Base-by-base conservation (phyloP, 2,329 filamentous ascomycete species). In the Ophiostoma sp. region DNA sequence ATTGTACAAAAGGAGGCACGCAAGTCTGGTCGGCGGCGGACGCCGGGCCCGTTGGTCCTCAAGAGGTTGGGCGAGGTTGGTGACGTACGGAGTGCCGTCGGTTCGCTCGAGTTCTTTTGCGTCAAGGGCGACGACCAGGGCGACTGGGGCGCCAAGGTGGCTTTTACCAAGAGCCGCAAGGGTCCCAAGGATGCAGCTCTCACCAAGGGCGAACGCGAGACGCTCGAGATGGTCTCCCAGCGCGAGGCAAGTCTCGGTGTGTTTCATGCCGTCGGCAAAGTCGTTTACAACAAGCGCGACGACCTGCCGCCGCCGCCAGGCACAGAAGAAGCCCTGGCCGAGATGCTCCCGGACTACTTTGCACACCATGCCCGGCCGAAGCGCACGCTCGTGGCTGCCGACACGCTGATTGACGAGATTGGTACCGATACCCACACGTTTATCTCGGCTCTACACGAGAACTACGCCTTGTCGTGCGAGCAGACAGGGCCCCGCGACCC, bases 191-290 rank as follows among this genome's bases (percentile, higher is more conserved):
- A 89, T 63, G 81, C 82, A 9, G 82, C 84, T 3, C 82, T 97
- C 73, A 97, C 94, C 0, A 87, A 88, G 75, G 91, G 92, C 78
- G 96, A 98, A 80, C 85, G 89, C 74, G 92, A 97, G 75, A 95
- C 90, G 5, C 82, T 98, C 11, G 90, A 94, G 78, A 84, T 96
- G 74, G 89, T 98, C 28, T 94, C 93, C 0, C 93, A 95, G 78
- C 89, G 96, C 72, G 96, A 98, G 82, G 91, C 93, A 19, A 97
- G 92, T 75, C 85, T 99, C 2, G 96, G 95, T 1, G 94, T 99
- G 69, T 99, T 99, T 79, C 96, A 99, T 80, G 94, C 96, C 0
- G 93, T 98, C 15, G 96, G 95, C 3, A 98, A 96, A 80, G 93
- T 99, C 2, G 91, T 98, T 0, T 97, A 98, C 84, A 99, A 99